phyloP scores from a whole-genome alignment of 75 land plant genomes.

The Adiantum capillusveneris region DNA sequence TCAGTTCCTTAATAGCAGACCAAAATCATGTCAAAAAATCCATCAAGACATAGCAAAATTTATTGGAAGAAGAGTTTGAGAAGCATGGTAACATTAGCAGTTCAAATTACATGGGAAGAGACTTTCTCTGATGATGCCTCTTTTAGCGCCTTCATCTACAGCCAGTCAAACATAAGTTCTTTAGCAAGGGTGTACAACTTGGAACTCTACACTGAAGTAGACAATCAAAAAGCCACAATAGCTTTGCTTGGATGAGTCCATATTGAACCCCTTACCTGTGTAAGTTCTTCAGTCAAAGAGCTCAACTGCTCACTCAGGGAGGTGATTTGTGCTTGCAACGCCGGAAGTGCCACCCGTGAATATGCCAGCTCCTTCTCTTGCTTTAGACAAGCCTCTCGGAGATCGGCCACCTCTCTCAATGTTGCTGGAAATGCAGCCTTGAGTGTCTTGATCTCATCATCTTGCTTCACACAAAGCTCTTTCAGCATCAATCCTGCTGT shows the following conservation, averaged over 20 bases:
- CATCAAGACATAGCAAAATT: no score
- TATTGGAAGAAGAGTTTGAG: not conserved
- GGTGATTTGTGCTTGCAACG: not conserved
- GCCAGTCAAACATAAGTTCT: not conserved
- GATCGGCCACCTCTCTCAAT: not conserved
- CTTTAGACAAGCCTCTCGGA: not conserved
- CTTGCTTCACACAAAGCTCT: not conserved
- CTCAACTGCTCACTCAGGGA: not conserved
- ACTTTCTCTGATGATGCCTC: not conserved
- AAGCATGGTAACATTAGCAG: not conserved
- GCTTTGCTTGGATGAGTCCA: no score
- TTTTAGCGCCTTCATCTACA: not conserved
- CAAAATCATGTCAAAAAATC: no score
- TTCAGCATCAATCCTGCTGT: constrained; percentile 2
- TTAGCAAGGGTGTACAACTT: not conserved
- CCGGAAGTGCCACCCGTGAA: not conserved
- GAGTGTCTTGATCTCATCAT: not conserved
- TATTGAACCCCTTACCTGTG: not conserved
- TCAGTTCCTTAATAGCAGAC: no score
- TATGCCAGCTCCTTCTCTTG: constrained; percentile 2
- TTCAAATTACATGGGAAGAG: not conserved
- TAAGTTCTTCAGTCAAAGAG: not conserved
- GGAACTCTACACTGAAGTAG: no score
- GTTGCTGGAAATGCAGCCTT: not conserved
- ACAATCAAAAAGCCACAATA: no score